phyloP scores from a whole-genome alignment of 2,329 filamentous ascomycete species.

The Neofusicoccum parvum region DNA sequence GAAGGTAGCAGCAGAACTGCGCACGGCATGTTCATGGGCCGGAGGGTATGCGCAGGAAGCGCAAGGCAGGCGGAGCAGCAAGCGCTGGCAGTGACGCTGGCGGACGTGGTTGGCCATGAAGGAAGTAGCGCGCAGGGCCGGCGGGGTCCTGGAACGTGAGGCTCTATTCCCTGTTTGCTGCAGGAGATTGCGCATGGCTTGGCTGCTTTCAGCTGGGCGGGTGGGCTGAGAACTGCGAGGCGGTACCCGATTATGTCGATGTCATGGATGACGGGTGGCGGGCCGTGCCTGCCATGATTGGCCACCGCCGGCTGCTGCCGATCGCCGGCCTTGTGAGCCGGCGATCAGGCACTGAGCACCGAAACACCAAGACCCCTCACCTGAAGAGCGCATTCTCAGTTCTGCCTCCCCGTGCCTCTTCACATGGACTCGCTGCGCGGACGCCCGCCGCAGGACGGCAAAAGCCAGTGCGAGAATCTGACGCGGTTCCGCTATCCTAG shows the following conservation, averaged over 20 bases:
- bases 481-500: no score
- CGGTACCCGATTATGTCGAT: not conserved
- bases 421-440: no score
- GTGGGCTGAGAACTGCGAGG: not conserved
- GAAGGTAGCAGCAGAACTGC: not conserved
- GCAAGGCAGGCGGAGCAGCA: not conserved
- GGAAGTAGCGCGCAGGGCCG: not conserved
- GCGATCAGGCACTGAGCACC: not conserved
- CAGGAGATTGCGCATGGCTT: not conserved
- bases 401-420: no score
- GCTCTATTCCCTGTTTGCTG: conserved; percentile 4
- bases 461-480: no score
- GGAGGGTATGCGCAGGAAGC: no score
- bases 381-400: no score
- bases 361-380: no score
- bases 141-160: not conserved
- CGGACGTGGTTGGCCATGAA: not conserved
- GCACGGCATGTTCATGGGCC: not conserved
- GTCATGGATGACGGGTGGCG: not conserved
- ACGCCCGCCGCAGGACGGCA: no score
- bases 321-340: not conserved
- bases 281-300: not conserved
- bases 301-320: not conserved
- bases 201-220: not conserved
- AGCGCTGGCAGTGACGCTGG: not conserved